Evolutionary conservation across 1,139 yeast genomes (phyloP), one percentile per base, ranked within the genome.

Genomic region (Taphrina communis): DNA sequence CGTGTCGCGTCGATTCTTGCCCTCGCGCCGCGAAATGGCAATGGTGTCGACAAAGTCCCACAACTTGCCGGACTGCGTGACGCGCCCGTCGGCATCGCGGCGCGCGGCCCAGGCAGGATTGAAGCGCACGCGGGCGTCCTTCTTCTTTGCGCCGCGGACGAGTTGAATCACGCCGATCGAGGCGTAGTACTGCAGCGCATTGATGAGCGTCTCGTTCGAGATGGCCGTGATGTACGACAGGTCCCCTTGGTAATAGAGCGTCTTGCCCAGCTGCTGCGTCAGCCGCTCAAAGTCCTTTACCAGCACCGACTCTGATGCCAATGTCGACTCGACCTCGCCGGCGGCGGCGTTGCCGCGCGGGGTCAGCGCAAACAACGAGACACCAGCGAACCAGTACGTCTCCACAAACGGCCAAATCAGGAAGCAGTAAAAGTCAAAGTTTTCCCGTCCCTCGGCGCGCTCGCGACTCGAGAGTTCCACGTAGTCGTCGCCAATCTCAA

Each of bases 331-430:
- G 17, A 17, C 17, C 17, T 17, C 17, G 17, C 31, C 31, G 31
- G 4, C 31, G 31, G 0, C 77, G 31, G 4, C 4, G 31, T 2
- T 25, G 31, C 42, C 14, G 14, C 70, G 68, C 0, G 79, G 77
- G 1, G 80, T 77, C 70, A 80, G 73, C 46, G 79, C 73, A 70
- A 78, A 77, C 63, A 81, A 71, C 12, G 81, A 73, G n/a, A 79
- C 75, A 2, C 80, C 74, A 0, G 80, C 78, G 19, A 80, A 74
- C 82, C 83, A 81, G 73, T 79, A 81, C 3, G 83, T 82, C 65
- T 81, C 83, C 53, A 80, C 75, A 70, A 79, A 81, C 1, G 83
- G 83, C 83, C 83, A 81, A 17, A 81, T 74, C 57, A 80, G 72
- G 71, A 76, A 79, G 70, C 82, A 79, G 73, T 80, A 81, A 70